These are phyloP conservation scores for Cytospora leucostoma DNA, from an alignment of 2,329 filamentous ascomycete genomes.

Conservation along the genomic window DNA sequence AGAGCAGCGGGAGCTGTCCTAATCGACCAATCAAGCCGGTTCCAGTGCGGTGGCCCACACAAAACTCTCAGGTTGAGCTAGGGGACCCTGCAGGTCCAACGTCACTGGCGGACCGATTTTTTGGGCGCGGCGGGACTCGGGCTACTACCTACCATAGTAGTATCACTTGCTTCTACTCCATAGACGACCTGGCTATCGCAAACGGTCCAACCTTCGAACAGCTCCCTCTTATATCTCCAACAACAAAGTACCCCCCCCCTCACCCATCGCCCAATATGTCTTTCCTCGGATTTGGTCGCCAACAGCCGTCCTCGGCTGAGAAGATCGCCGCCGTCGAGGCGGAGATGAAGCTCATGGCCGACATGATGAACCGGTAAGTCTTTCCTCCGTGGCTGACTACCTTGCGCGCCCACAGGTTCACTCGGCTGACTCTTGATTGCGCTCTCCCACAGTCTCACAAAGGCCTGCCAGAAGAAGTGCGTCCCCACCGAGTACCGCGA, in stretches of 20 bases:
- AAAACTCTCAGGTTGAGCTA: not conserved
- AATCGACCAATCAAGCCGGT: conserved; percentile 18
- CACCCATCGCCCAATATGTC: conserved; percentile 34
- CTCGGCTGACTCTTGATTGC: not conserved
- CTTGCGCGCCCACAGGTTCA: not conserved
- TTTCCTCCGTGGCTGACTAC: conserved; percentile 9
- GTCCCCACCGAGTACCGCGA: conserved; percentile 92
- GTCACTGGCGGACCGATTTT: conserved; percentile 28
- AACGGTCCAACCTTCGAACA: not conserved
- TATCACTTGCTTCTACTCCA: not conserved
- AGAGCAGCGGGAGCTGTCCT: not conserved
- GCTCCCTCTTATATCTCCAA: too few relatives aligned
- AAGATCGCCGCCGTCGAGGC: conserved; percentile 96
- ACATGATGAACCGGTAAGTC: conserved; percentile 94
- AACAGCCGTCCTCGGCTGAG: conserved; percentile 90
- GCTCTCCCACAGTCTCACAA: conserved; percentile 64
- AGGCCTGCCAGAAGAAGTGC: conserved; percentile 92
- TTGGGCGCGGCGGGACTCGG: conserved; percentile 19
- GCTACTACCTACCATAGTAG: not conserved
- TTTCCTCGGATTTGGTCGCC: conserved; percentile 44
- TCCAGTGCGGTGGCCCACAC: not conserved
- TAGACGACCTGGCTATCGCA: not conserved
- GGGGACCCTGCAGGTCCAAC: conserved; percentile 22
- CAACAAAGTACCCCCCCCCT: conserved; percentile 4
- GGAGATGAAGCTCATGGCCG: conserved; percentile 95